A percentile compares a stretch with the other conserved stretches of the same genome.
phyloP scores from a whole-genome alignment of 2,329 filamentous ascomycete genomes.

The Aspergillus sp. region DNA sequence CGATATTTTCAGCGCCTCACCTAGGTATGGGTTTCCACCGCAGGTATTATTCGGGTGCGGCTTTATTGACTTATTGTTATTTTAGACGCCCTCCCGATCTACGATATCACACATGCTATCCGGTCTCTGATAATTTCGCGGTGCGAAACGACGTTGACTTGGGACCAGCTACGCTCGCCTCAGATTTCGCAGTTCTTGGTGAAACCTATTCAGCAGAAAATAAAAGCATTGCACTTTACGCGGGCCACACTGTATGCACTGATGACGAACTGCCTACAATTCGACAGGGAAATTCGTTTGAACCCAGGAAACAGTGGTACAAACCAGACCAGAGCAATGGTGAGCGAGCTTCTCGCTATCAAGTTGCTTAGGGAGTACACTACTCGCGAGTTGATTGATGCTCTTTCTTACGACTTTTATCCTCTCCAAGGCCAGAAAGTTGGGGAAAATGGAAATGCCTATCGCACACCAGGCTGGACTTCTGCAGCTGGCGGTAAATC shows the following conservation, averaged over 20 bases:
- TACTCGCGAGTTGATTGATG: slow-evolving; percentile 88
- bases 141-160: slow-evolving; percentile 88
- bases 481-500: slow-evolving; percentile 43
- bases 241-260: slow-evolving; percentile 84
- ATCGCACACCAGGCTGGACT: slow-evolving; percentile 37
- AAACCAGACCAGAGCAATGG: slow-evolving; percentile 78
- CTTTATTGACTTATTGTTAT: neutral
- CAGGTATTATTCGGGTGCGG: neutral
- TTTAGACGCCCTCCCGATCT: slow-evolving; percentile 79
- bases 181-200: slow-evolving; percentile 94
- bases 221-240: slow-evolving; percentile 78
- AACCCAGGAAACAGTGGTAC: slow-evolving; percentile 82
- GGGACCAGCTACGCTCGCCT: slow-evolving; percentile 93
- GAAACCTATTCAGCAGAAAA: slow-evolving; percentile 91
- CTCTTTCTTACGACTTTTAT: slow-evolving; percentile 91
- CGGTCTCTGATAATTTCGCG: slow-evolving; percentile 78
- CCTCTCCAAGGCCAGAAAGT: slow-evolving; percentile 77
- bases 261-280: slow-evolving; percentile 92
- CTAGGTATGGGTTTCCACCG: slow-evolving; percentile 56
- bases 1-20: slow-evolving; percentile 77
- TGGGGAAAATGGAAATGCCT: slow-evolving; percentile 36
- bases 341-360: slow-evolving; percentile 88
- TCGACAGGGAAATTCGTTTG: slow-evolving; percentile 79
- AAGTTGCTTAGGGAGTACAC: slow-evolving; percentile 86
- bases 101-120: slow-evolving; percentile 86